Evolutionary conservation across 495 filamentous ascomycete genomes (phyloP).

Genomic region (Podospora fimiseda): DNA sequence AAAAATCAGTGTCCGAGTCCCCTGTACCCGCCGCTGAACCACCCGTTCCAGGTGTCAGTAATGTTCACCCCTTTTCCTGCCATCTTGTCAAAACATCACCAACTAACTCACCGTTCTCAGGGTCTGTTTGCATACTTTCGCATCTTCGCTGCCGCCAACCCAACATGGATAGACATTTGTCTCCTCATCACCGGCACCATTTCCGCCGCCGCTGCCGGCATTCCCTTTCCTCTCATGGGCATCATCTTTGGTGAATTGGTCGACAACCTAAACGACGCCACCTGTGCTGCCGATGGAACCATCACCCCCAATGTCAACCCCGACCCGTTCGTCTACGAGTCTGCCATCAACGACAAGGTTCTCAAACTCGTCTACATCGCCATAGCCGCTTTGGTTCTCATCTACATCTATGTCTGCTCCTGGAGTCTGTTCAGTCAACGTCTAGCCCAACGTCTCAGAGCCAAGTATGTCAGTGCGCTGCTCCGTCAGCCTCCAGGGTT

Average conservation of each 20-base stretch:
- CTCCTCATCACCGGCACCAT: constrained; percentile 48
- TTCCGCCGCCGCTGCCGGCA: constrained; percentile 54
- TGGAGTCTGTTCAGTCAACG: constrained; percentile 58
- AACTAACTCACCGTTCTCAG: background rate
- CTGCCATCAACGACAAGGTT: constrained; percentile 50
- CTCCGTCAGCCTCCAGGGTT: constrained; percentile 56
- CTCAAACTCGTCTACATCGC: constrained; percentile 56
- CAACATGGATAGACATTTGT: constrained; percentile 38
- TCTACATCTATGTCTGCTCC: constrained; percentile 50
- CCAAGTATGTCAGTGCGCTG: constrained; percentile 49
- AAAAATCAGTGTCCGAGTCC: background rate
- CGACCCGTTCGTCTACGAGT: constrained; percentile 20
- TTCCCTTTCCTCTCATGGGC: constrained; percentile 62
- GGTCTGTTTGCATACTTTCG: constrained; percentile 10
- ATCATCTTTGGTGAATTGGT: constrained; percentile 64
- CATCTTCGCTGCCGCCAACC: constrained; percentile 28
- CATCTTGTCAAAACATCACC: background rate
- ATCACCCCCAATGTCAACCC: constrained; percentile 9
- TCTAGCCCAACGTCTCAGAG: constrained; percentile 55
- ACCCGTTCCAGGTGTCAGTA: background rate
- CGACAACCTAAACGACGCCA: constrained; percentile 57
- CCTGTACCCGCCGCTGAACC: background rate
- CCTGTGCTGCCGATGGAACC: constrained; percentile 34
- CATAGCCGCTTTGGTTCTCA: constrained; percentile 55
- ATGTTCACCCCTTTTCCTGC: background rate